Base-by-base conservation (phyloP, 495 filamentous ascomycete species). In the Penicillium pulvis region DNA sequence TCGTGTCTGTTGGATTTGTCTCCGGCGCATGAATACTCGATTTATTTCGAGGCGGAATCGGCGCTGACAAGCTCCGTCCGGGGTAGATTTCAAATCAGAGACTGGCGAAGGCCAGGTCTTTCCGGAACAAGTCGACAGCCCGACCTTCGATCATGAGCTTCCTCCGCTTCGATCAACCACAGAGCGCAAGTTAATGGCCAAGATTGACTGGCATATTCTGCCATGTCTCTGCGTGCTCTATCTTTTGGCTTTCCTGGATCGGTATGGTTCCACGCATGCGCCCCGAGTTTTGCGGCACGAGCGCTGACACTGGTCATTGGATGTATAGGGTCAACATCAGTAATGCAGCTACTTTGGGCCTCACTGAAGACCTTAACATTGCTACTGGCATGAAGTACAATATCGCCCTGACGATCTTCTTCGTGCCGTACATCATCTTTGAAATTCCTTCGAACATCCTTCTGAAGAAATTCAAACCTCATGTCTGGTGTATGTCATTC, bases 361-460 rank as follows among this genome's bases (percentile, higher is more conserved):
- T 93, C n/a, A 79, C 80, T 50, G 61, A 76, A 11, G 88, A 95
- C 41, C 73, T 94, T 12, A 41, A 78, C 17, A 80, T 96, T 20
- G 67, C 56, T 19, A 59, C 60, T 0, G 78, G 77, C 26, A 80
- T 80, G 12, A 82, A 90, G 64, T 93, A 87, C 72, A 94, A 93
- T 73, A 88, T 83, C 14, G 90, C 89, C 0, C 75, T 96, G 57
- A 86, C 85, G 23, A 93, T 96, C 61, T 96, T 97, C 81, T 98
- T 97, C 75, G 85, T 97, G 0, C 92, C 93, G 0, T 98, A 97
- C 68, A 82, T 96, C 60, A 60, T 93, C 47, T 88, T 88, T 62
- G 93, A 85, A 70, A 94, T 98, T 51, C 94, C 93, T 3, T 91
- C 89, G 50, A 98, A 98, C 66, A 84, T 96, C 53, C 66, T 95